These are phyloP conservation scores for Phialocephala sp. DNA, from an alignment of 2,329 filamentous ascomycete genomes.

Conservation along the genomic window DNA sequence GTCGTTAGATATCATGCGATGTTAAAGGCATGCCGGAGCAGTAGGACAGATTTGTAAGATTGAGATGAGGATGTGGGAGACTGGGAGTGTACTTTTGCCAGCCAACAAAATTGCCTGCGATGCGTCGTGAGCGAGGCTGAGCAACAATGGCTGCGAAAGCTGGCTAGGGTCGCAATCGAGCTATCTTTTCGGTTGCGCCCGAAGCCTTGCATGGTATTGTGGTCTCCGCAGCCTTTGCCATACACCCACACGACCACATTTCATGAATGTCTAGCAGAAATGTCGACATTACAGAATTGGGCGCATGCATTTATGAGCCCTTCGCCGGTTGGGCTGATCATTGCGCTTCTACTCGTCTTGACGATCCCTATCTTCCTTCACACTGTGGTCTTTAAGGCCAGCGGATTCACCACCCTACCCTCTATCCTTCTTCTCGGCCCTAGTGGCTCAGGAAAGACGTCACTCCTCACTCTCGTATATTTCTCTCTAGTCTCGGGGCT, in stretches of 20 bases:
- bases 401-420: constrained; percentile 71
- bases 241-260: not conserved
- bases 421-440: constrained; percentile 84
- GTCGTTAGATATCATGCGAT: constrained; percentile 7
- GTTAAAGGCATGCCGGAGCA: not conserved
- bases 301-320: constrained; percentile 63
- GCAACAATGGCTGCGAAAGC: not conserved
- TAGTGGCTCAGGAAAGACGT: constrained; percentile 84
- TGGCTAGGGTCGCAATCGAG: not conserved
- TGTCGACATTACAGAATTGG: constrained; percentile 39
- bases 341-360: constrained; percentile 66
- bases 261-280: constrained; percentile 14
- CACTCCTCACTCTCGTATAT: constrained; percentile 77
- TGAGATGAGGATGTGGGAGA: not conserved
- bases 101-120: constrained; percentile 8
- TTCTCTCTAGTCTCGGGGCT: constrained; percentile 1
- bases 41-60: not conserved
- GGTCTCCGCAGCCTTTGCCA: constrained; percentile 10
- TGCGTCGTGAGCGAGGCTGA: constrained; percentile 15
- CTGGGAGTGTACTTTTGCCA: not conserved
- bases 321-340: constrained; percentile 64
- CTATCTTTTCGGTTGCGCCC: not conserved
- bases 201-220: constrained; percentile 7
- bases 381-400: constrained; percentile 68
- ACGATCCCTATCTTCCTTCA: constrained; percentile 80